Evolutionary conservation across 2,329 filamentous ascomycete species (phyloP).

Genomic region (Dactylellina parvicollis): DNA sequence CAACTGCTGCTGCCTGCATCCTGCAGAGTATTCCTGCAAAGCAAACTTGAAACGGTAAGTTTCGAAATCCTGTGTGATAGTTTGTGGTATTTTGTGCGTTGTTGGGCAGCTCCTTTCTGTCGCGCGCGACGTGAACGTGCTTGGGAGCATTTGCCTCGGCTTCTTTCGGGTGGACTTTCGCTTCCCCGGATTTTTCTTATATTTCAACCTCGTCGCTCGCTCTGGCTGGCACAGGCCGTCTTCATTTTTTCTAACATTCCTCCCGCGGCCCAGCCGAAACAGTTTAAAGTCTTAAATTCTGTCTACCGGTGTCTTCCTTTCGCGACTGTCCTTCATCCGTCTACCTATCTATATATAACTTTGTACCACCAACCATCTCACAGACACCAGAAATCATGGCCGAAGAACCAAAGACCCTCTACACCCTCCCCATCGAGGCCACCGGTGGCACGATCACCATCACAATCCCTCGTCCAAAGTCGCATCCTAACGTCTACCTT

Average conservation of each 20-base stretch:
- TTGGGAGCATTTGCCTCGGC: conserved; percentile 24
- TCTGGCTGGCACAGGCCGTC: background rate
- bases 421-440: conserved; percentile 56
- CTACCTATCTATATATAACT: background rate
- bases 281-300: conserved; percentile 9
- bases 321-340: background rate
- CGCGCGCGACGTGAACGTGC: conserved; percentile 28
- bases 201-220: conserved; percentile 42
- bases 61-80: no score
- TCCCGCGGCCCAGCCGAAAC: background rate
- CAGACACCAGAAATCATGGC: conserved; percentile 67
- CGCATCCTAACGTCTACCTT: conserved; percentile 70
- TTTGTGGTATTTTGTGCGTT: conserved; percentile 40
- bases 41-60: background rate
- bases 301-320: background rate
- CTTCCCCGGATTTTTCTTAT: conserved; percentile 33
- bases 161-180: conserved; percentile 6
- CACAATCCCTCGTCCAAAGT: conserved; percentile 68
- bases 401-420: conserved; percentile 61
- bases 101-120: background rate
- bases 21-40: background rate
- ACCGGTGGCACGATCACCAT: conserved; percentile 70
- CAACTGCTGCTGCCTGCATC: no score
- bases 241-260: background rate
- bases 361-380: background rate